Evolutionary conservation across 2,329 filamentous ascomycete species (phyloP), one percentile per base, ranked within the genome.

Genomic region (Knoxdaviesia capensis): DNA sequence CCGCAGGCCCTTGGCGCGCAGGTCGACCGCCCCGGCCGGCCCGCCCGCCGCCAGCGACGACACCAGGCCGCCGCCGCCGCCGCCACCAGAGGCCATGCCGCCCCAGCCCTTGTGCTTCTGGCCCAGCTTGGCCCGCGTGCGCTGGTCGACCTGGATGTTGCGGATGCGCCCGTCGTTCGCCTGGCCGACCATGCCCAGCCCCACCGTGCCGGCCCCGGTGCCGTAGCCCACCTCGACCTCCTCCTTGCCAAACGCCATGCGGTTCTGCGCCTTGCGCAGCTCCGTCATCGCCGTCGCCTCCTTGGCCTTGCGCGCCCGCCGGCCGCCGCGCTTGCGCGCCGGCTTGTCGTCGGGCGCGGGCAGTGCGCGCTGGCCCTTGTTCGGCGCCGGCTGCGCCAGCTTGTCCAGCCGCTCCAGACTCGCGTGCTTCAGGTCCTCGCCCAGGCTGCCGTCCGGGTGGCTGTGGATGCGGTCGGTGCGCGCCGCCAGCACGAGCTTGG

Each of bases 21-120:
- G 68, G 52, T 66, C 84, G 40, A 73, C 71, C 41, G 65, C 63
- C 10, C 71, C 71, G 7, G 68, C 63, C 49, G 76, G 74, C 11
- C 80, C 82, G 48, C 92, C 85, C 4, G 78, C 77, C 44, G 83
- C 76, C 44, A 94, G 71, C 31, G 84, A 88, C 1, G 86, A 86
- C n/a, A 81, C 80, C 4, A 77, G 70, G 45, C 78, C 77, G 46
- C 69, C 65, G 40, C 74, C 61, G 4, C 73, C 67, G 20, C 20
- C 20, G 20, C 20, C 20, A 20, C 20, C 20, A 20, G 20, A 20
- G 34, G 78, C 78, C 59, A 74, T 69, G 38, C 69, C 76, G 43
- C 87, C 88, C 90, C 90, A 98, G 30, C 90, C 90, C 52, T 92
- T 87, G 61, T 88, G 92, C 64, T 93, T 94, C 56, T 87, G 87